These are phyloP conservation scores for Tetracladium setigerum DNA, from an alignment of 495 filamentous ascomycete genomes.

Conservation along the genomic window DNA sequence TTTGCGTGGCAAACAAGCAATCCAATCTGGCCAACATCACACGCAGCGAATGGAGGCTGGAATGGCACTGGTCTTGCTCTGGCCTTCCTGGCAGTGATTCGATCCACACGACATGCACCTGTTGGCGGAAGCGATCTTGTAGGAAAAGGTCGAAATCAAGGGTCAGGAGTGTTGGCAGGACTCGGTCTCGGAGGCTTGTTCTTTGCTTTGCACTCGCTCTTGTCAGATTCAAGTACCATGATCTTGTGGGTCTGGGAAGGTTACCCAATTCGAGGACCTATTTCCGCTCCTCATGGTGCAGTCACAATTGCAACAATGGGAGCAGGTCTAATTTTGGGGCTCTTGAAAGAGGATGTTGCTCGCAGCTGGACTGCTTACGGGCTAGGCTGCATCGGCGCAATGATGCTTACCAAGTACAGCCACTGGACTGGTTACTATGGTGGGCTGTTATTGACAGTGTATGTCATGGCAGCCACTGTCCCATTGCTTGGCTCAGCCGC, in stretches of 20 bases:
- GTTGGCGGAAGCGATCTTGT: slow-evolving; percentile 40
- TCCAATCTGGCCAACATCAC: slow-evolving; percentile 92
- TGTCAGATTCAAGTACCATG: slow-evolving; percentile 98
- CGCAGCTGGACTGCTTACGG: slow-evolving; percentile 78
- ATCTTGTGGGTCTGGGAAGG: slow-evolving; percentile 99
- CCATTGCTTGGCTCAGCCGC: slow-evolving; percentile 70
- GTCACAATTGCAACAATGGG: slow-evolving; percentile 83
- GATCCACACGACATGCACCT: slow-evolving; percentile 54
- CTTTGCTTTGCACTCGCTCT: slow-evolving; percentile 86
- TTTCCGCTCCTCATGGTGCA: slow-evolving; percentile 82
- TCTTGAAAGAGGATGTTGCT: slow-evolving; percentile 61
- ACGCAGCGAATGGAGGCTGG: slow-evolving; percentile 82
- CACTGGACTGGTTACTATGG: slow-evolving; percentile 93
- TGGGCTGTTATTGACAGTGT: slow-evolving; percentile 64
- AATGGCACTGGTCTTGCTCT: slow-evolving; percentile 77
- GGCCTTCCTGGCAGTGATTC: slow-evolving; percentile 64
- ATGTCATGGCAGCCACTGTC: slow-evolving; percentile 73
- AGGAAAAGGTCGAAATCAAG: slow-evolving; percentile 34
- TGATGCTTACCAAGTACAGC: slow-evolving; percentile 66
- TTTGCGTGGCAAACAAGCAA: slow-evolving; percentile 97
- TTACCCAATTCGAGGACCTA: slow-evolving; percentile 82
- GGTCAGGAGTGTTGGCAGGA: slow-evolving; percentile 64
- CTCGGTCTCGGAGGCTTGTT: slow-evolving; percentile 76
- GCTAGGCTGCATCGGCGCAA: slow-evolving; percentile 68
- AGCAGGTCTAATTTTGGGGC: slow-evolving; percentile 67